Conservation (phyloP, 2,329 filamentous ascomycete species). For the Domatiomyces catenatus region DNA sequence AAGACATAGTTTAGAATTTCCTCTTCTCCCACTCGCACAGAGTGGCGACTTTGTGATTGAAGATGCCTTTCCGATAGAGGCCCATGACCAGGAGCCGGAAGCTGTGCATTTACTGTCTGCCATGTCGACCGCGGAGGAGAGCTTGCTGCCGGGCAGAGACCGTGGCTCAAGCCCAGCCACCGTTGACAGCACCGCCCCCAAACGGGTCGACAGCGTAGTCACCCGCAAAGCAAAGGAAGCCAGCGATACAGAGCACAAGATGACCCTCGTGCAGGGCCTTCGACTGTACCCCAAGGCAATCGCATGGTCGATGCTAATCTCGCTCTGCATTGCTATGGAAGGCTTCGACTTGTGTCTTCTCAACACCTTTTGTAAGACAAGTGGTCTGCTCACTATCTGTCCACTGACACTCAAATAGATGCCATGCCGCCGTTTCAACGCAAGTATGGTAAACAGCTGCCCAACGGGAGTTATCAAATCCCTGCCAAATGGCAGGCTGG, state of each 20-base stretch:
- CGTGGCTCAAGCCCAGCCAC: neutral
- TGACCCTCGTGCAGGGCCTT: conserved; percentile 48
- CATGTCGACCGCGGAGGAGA: neutral
- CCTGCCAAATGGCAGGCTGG: conserved; percentile 43
- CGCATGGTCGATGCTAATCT: conserved; percentile 68
- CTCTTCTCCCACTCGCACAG: neutral
- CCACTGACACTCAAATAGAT: conserved; percentile 16
- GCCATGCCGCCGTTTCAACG: conserved; percentile 24
- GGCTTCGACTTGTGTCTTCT: conserved; percentile 71
- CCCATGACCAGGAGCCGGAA: neutral
- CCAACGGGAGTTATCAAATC: conserved; percentile 29
- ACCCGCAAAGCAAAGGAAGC: conserved; percentile 25
- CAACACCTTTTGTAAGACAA: conserved; percentile 55
- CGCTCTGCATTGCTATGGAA: conserved; percentile 80
- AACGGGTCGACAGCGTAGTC: conserved; percentile 11
- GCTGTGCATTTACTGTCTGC: neutral
- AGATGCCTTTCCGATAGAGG: neutral
- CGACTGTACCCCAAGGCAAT: conserved; percentile 76
- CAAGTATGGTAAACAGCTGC: conserved; percentile 28
- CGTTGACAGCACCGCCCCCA: too few species aligned
- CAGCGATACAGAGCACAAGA: conserved; percentile 8
- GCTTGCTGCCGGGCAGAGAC: neutral
- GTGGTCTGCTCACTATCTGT: neutral
- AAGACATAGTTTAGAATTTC: neutral
- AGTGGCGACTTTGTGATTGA: neutral